Percentiles rank a stretch among this genome's conserved stretches.
These are phyloP conservation scores for Debaryomycetaceae sp. DNA, from an alignment of 1,139 yeast genomes.

Conservation along the genomic window DNA sequence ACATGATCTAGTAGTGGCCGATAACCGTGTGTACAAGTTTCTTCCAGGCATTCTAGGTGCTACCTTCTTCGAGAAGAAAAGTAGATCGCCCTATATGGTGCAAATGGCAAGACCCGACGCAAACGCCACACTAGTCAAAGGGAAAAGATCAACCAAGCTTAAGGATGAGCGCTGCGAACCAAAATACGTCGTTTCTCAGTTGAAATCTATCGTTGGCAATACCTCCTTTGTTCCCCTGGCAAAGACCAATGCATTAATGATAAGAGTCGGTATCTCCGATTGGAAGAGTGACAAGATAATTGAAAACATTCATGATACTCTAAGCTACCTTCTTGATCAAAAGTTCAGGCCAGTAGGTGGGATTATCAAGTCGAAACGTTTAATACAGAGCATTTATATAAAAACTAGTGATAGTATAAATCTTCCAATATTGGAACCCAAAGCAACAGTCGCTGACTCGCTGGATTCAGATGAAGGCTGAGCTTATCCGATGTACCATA, in stretches of 20 bases:
- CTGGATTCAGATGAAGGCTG: background rate
- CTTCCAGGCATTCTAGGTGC: slow-evolving; percentile 56
- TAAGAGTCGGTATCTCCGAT: slow-evolving; percentile 52
- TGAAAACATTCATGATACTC: slow-evolving; percentile 53
- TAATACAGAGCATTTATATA: slow-evolving; percentile 50
- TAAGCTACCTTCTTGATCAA: slow-evolving; percentile 47
- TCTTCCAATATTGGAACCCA: slow-evolving; percentile 35
- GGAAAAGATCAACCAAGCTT: slow-evolving; percentile 33
- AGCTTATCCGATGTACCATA: background rate
- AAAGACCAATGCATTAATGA: slow-evolving; percentile 49
- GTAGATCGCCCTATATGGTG: slow-evolving; percentile 61
- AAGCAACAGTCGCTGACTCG: slow-evolving; percentile 7
- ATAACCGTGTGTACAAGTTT: slow-evolving; percentile 58
- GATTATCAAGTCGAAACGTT: slow-evolving; percentile 35
- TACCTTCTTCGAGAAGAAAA: slow-evolving; percentile 54
- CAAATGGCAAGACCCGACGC: slow-evolving; percentile 58
- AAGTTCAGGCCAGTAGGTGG: slow-evolving; percentile 60
- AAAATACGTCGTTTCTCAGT: slow-evolving; percentile 55
- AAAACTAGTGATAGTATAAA: slow-evolving; percentile 65
- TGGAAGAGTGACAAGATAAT: slow-evolving; percentile 43
- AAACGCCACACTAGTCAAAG: slow-evolving; percentile 31
- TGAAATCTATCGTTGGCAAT: slow-evolving; percentile 58
- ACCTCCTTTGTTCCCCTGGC: slow-evolving; percentile 57
- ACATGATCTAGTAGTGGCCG: slow-evolving; percentile 63
- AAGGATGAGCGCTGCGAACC: slow-evolving; percentile 60